Percentiles rank a stretch among this genome's conserved stretches.
Evolutionary conservation across 352 stramenopile genomes (phyloP).

Genomic region (Pythium volutum): DNA sequence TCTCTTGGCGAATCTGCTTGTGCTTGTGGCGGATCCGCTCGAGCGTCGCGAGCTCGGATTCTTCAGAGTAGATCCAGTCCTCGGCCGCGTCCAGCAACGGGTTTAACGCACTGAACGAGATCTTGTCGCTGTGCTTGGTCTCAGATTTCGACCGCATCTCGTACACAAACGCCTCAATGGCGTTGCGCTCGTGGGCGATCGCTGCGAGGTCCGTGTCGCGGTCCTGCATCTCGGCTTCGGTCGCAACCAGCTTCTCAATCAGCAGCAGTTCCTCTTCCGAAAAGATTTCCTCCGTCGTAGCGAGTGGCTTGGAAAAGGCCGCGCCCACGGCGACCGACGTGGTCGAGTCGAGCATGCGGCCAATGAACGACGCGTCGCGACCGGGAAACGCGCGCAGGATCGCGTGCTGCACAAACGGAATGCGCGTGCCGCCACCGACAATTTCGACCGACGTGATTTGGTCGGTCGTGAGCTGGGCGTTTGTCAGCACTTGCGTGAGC

Average conservation of each 20-base stretch:
- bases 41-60: slow-evolving; percentile 73
- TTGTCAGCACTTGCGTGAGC: slow-evolving; percentile 42
- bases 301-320: slow-evolving; percentile 34
- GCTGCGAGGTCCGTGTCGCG: slow-evolving; percentile 63
- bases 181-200: slow-evolving; percentile 84
- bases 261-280: slow-evolving; percentile 28
- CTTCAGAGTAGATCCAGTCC: slow-evolving; percentile 91
- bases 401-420: slow-evolving; percentile 78
- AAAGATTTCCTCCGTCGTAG: slow-evolving; percentile 7
- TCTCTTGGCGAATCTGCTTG: slow-evolving; percentile 50
- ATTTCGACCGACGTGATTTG: slow-evolving; percentile 82
- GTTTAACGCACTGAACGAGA: slow-evolving; percentile 58
- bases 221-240: slow-evolving; percentile 72
- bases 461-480: slow-evolving; percentile 37
- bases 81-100: slow-evolving; percentile 79
- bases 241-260: slow-evolving; percentile 35
- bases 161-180: slow-evolving; percentile 89
- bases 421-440: slow-evolving; percentile 87
- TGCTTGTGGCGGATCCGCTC: slow-evolving; percentile 47
- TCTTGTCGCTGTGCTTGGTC: slow-evolving; percentile 67
- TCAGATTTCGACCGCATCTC: slow-evolving; percentile 84
- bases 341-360: slow-evolving; percentile 88
- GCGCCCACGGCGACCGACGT: slow-evolving; percentile 79
- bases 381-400: slow-evolving; percentile 60
- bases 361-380: slow-evolving; percentile 48